phyloP scores from a whole-genome alignment of 2,329 filamentous ascomycete species.

The Diaporthe helianthi region DNA sequence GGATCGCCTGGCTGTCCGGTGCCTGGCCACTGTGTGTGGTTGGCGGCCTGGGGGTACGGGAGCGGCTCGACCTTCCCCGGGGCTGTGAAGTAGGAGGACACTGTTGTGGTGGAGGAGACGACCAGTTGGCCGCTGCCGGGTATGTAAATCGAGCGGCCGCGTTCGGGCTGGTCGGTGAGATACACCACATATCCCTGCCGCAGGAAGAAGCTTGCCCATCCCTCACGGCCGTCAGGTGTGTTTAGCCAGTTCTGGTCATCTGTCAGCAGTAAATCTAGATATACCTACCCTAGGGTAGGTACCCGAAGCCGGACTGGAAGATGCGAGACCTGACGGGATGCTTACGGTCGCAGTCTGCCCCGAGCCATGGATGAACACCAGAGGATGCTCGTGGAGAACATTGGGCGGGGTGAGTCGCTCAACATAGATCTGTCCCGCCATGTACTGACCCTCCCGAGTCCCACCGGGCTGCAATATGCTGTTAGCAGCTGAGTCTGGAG shows the following conservation, averaged over 20 bases:
- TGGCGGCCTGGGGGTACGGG: slow-evolving; percentile 39
- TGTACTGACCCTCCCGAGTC: not conserved
- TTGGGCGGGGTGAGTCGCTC: slow-evolving; percentile 19
- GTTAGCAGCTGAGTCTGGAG: not conserved
- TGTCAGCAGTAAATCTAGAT: not conserved
- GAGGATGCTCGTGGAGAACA: not conserved
- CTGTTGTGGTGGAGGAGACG: not conserved
- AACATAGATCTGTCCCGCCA: slow-evolving; percentile 32
- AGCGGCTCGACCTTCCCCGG: slow-evolving; percentile 34
- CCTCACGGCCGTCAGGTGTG: slow-evolving; percentile 54
- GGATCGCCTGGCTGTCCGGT: slow-evolving; percentile 51
- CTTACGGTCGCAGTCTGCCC: slow-evolving; percentile 23
- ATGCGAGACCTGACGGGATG: too few relatives aligned
- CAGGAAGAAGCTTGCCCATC: slow-evolving; percentile 56
- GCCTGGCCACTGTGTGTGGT: slow-evolving; percentile 51
- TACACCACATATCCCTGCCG: slow-evolving; percentile 51
- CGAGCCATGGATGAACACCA: slow-evolving; percentile 25
- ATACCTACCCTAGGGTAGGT: too few relatives aligned
- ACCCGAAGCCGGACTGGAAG: too few relatives aligned
- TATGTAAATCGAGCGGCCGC: slow-evolving; percentile 44
- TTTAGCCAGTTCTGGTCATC: slow-evolving; percentile 47
- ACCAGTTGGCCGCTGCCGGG: slow-evolving; percentile 1
- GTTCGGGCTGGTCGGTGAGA: slow-evolving; percentile 50
- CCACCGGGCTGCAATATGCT: not conserved
- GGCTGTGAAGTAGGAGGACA: slow-evolving; percentile 41